Conservation (phyloP, 2,329 filamentous ascomycete species). For the Madurella fahalii region DNA sequence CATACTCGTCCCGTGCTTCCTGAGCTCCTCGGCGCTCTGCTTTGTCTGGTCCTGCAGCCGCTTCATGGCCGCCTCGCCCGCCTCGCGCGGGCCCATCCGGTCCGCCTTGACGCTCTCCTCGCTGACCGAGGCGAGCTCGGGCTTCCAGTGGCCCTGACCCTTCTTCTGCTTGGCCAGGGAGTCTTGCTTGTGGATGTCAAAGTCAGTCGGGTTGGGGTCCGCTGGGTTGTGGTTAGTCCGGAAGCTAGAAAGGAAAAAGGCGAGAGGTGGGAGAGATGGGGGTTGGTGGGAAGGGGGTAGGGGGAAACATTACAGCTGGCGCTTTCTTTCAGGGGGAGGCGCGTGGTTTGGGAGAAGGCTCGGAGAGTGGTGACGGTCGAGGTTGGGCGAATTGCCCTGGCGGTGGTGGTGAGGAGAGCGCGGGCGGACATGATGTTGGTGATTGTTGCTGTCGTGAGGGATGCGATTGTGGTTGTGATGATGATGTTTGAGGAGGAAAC, state of each 20-base stretch:
- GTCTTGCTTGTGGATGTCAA: slow-evolving; percentile 59
- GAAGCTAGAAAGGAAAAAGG: neutral
- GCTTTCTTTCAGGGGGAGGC: slow-evolving; percentile 19
- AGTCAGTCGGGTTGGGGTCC: slow-evolving; percentile 34
- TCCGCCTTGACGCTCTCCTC: slow-evolving; percentile 74
- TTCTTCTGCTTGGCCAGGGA: slow-evolving; percentile 62
- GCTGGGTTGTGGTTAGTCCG: slow-evolving; percentile 13
- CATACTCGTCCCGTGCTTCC: slow-evolving; percentile 47
- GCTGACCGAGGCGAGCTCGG: slow-evolving; percentile 71
- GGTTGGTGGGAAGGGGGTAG: neutral
- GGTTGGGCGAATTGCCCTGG: slow-evolving; percentile 3
- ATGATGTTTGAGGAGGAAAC: neutral
- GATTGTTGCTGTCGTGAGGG: no score
- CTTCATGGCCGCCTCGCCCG: slow-evolving; percentile 34
- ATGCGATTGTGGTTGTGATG: neutral
- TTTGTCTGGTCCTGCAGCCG: slow-evolving; percentile 58
- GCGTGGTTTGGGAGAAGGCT: slow-evolving; percentile 13
- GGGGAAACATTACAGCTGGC: slow-evolving; percentile 12
- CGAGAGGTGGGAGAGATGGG: neutral
- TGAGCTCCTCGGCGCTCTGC: slow-evolving; percentile 45
- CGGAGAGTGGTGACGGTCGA: neutral
- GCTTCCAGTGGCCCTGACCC: slow-evolving; percentile 71
- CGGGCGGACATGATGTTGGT: slow-evolving; percentile 13
- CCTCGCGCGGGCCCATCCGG: slow-evolving; percentile 40
- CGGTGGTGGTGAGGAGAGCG: slow-evolving; percentile 11